Evolutionary conservation across 768 basidiomycete genomes (phyloP).

Genomic region (Gymnopilus dilepis): DNA sequence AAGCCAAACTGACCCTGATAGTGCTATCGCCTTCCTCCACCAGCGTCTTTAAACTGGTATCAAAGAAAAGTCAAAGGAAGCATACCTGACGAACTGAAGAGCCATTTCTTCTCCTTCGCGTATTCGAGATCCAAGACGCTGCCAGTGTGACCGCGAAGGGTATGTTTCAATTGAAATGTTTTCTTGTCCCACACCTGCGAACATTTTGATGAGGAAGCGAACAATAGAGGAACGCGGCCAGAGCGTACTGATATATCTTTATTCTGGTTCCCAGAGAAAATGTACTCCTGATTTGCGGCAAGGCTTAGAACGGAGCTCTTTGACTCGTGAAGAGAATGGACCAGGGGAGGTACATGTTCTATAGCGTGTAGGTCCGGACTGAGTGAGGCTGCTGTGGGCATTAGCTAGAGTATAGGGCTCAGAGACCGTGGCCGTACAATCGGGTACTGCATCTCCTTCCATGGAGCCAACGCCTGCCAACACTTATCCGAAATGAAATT

Average conservation of each 20-base stretch:
- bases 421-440: constrained; percentile 21
- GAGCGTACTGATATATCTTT: constrained; percentile 72
- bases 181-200: constrained; percentile 84
- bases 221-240: background rate
- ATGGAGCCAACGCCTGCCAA: constrained; percentile 8
- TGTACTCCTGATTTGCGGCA: constrained; percentile 71
- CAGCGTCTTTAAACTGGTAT: background rate
- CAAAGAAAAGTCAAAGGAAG: background rate
- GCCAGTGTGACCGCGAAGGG: constrained; percentile 81
- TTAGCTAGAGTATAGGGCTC: constrained; percentile 16
- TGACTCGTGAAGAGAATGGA: constrained; percentile 75
- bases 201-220: background rate
- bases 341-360: constrained; percentile 50
- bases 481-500: constrained; percentile 11
- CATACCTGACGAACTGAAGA: constrained; percentile 89
- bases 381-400: constrained; percentile 53
- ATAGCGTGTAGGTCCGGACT: constrained; percentile 57
- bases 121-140: constrained; percentile 83
- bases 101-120: constrained; percentile 77
- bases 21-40: constrained; percentile 79
- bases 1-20: constrained; percentile 62
- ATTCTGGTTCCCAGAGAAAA: constrained; percentile 85
- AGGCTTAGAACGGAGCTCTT: constrained; percentile 76
- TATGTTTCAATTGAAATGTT: constrained; percentile 69
- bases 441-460: constrained; percentile 22